A percentile compares a stretch with the other conserved stretches of the same genome.
Evolutionary conservation across 2,329 filamentous ascomycete genomes (phyloP).

Genomic region (Fonsecaea pedrosoi): DNA sequence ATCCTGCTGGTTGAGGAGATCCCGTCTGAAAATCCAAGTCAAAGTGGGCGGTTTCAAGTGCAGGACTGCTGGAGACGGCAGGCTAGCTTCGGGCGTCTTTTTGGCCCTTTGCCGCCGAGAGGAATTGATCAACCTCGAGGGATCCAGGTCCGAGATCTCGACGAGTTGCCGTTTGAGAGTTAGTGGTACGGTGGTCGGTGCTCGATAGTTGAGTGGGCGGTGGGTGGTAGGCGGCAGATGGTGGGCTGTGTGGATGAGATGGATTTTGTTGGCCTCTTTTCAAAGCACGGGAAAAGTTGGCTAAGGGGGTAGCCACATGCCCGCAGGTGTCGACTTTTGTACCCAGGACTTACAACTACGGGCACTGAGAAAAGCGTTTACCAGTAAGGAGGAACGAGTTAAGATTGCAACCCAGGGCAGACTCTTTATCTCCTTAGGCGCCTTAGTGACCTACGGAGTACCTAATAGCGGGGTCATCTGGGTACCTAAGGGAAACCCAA

Average conservation of each 20-base stretch:
- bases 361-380: not conserved
- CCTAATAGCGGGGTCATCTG: not conserved
- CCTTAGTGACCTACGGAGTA: not conserved
- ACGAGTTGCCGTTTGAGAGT: constrained; percentile 19
- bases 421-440: not conserved
- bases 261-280: constrained; percentile 10
- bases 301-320: constrained; percentile 3
- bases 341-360: not conserved
- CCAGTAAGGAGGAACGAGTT: not conserved
- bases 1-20: constrained; percentile 6
- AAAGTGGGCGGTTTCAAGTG: constrained; percentile 16
- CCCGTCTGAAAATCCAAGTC: not conserved
- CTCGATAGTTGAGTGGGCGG: not conserved
- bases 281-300: not conserved
- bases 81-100: constrained; percentile 17
- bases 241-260: not conserved
- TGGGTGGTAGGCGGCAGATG: not conserved
- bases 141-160: constrained; percentile 7
- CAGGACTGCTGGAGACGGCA: not conserved
- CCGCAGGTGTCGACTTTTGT: not conserved
- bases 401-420: not conserved
- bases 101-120: not conserved
- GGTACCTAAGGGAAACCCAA: constrained; percentile 3
- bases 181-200: constrained; percentile 12
- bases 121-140: constrained; percentile 20